These are phyloP conservation scores for Microsporum ferrugineum DNA, from an alignment of 2,329 filamentous ascomycete genomes.

Conservation along the genomic window DNA sequence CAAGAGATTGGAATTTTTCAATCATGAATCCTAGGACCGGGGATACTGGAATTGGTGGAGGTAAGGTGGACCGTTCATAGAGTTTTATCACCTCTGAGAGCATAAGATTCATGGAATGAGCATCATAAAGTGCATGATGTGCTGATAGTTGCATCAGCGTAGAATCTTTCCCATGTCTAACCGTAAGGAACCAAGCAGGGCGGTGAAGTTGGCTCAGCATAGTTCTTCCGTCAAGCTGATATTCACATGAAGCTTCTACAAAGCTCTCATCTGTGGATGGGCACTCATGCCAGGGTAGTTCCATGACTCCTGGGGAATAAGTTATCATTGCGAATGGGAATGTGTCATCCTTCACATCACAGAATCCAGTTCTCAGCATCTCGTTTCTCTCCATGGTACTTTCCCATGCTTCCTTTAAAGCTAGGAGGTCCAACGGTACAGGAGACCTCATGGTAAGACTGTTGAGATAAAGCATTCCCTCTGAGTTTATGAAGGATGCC, in stretches of 20 bases:
- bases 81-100: conserved; percentile 46
- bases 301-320: conserved; percentile 31
- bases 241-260: background rate
- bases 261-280: background rate
- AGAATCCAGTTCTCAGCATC: conserved; percentile 68
- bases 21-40: conserved; percentile 38
- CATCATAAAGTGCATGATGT: conserved; percentile 81
- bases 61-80: conserved; percentile 24
- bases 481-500: conserved; percentile 57
- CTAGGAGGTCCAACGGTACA: conserved; percentile 25
- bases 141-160: conserved; percentile 42
- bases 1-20: conserved; percentile 21
- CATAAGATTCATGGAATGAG: conserved; percentile 56
- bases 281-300: conserved; percentile 30
- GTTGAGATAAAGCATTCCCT: conserved; percentile 65
- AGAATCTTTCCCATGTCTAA: conserved; percentile 30
- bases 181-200: conserved; percentile 52
- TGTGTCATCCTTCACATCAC: conserved; percentile 47
- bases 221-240: background rate
- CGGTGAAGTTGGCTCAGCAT: conserved; percentile 30
- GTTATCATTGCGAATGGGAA: conserved; percentile 65
- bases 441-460: conserved; percentile 47
- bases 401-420: conserved; percentile 50
- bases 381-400: conserved; percentile 45
- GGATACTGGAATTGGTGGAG: conserved; percentile 28